Evolutionary conservation across 176 grass and related monocot genomes (phyloP).

Genomic region (Rhynchospora breviuscula): DNA sequence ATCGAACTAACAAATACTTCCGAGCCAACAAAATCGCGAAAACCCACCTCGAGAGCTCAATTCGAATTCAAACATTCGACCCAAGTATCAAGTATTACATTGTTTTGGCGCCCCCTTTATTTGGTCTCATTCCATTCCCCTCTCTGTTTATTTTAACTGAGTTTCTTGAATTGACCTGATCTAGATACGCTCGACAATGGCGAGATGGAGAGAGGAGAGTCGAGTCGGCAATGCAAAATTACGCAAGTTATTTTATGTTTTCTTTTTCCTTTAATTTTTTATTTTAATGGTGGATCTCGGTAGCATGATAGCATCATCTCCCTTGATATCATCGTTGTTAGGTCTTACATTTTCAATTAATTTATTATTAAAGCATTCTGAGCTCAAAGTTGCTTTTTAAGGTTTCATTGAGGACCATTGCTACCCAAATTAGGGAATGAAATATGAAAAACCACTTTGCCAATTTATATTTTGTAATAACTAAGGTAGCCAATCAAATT

Average conservation of each 20-base stretch:
- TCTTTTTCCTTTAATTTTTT: neutral
- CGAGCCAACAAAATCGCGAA: neutral
- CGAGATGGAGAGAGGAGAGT: slow-evolving; percentile 14
- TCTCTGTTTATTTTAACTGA: neutral
- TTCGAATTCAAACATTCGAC: slow-evolving; percentile 10
- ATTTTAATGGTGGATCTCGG: slow-evolving; percentile 11
- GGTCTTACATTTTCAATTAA: neutral
- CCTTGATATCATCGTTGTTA: neutral
- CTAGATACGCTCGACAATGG: slow-evolving; percentile 5
- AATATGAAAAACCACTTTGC: neutral
- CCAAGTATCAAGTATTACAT: neutral
- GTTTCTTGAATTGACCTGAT: slow-evolving; percentile 17
- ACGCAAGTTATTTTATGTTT: neutral
- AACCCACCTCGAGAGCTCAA: neutral
- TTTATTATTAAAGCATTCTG: neutral
- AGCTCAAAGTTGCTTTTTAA: neutral
- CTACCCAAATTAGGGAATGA: neutral
- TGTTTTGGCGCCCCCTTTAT: neutral
- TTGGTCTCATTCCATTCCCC: too few relatives aligned
- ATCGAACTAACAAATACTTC: neutral
- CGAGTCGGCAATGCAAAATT: neutral
- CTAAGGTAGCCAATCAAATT: neutral
- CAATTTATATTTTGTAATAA: neutral
- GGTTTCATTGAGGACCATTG: neutral
- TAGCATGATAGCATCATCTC: neutral